phyloP scores from a whole-genome alignment of 768 basidiomycete genomes.

The Psilocybe subaeruginosa region DNA sequence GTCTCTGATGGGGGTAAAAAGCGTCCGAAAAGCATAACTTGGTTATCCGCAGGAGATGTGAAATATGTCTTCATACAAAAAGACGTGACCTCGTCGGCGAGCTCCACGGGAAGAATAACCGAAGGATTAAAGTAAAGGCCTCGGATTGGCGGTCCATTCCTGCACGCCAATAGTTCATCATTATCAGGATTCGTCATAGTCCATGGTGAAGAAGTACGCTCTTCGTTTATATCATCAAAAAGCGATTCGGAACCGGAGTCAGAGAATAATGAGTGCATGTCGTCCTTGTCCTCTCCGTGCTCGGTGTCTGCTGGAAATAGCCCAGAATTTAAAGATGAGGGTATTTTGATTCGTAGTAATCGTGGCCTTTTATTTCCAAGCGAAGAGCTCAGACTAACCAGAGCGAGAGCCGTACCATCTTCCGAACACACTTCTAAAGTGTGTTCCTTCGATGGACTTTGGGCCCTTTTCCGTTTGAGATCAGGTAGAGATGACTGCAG shows the following conservation, averaged over 20 bases:
- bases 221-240: slow-evolving; percentile 13
- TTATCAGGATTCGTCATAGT: background rate
- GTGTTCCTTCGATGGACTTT: slow-evolving; percentile 12
- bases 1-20: slow-evolving; percentile 19
- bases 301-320: background rate
- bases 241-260: slow-evolving; percentile 16
- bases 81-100: slow-evolving; percentile 49
- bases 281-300: background rate
- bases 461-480: slow-evolving; percentile 18
- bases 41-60: slow-evolving; percentile 54
- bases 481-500: background rate
- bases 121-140: slow-evolving; percentile 67
- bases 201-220: background rate
- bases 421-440: background rate
- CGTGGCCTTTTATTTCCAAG: slow-evolving; percentile 7
- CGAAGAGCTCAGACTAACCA: background rate
- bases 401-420: background rate
- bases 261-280: slow-evolving; percentile 21
- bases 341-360: slow-evolving; percentile 22
- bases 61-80: slow-evolving; percentile 67
- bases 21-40: slow-evolving; percentile 87
- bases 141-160: slow-evolving; percentile 56
- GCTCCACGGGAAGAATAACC: slow-evolving; percentile 48
- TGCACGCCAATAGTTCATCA: slow-evolving; percentile 27
- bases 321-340: slow-evolving; percentile 13